These are phyloP conservation scores for Xerocomus subilludens DNA, from an alignment of 1,284 basidiomycete genomes.

Conservation along the genomic window DNA sequence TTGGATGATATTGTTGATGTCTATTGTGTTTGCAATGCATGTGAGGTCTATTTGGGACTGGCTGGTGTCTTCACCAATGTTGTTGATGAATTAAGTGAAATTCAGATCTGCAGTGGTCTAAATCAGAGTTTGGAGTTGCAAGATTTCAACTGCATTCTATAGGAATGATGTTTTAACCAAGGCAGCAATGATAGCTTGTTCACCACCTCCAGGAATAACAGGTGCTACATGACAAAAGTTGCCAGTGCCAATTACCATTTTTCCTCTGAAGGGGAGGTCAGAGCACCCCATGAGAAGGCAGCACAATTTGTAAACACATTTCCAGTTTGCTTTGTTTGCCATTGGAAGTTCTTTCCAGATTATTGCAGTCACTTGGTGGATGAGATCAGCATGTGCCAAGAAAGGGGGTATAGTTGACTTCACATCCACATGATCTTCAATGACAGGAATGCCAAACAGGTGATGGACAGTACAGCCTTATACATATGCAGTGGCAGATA, in stretches of 20 bases:
- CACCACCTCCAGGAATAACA: neutral
- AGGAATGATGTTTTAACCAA: neutral
- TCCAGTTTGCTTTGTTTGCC: neutral
- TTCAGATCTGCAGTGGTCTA: neutral
- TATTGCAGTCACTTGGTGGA: neutral
- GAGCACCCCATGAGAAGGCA: neutral
- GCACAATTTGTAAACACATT: neutral
- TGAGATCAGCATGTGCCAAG: neutral
- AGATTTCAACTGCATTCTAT: neutral
- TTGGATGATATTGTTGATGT: neutral
- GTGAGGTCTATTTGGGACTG: too few relatives aligned
- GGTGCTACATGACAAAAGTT: neutral
- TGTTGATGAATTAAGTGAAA: neutral
- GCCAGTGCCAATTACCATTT: neutral
- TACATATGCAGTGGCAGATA: neutral
- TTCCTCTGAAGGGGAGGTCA: neutral
- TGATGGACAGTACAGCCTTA: neutral
- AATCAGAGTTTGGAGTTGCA: neutral
- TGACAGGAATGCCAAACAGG: neutral
- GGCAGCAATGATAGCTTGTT: neutral
- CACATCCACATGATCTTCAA: neutral
- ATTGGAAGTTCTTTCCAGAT: slow-evolving; percentile 5
- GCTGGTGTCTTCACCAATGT: too few relatives aligned
- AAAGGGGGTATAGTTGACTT: neutral
- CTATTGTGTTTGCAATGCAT: too few relatives aligned